phyloP scores from a whole-genome alignment of 1,139 yeast genomes.

The Yamadazyma conglobata region DNA sequence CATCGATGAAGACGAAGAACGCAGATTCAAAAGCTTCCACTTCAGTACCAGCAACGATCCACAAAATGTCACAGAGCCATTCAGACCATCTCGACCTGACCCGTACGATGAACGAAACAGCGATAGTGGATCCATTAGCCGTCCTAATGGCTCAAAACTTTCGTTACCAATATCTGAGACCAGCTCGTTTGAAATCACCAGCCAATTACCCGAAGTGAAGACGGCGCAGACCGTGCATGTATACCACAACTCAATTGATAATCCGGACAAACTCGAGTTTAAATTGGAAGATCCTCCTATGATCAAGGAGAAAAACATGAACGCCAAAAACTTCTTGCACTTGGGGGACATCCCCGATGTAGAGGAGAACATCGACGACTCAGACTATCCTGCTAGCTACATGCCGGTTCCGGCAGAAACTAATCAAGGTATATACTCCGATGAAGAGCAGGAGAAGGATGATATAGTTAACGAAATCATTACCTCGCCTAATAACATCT shows the following conservation, averaged over 20 bases:
- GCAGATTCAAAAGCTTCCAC: constrained; percentile 10
- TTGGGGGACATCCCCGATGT: constrained; percentile 9
- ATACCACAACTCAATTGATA: constrained; percentile 11
- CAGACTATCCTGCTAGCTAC: neutral
- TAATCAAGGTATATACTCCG: neutral
- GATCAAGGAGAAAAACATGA: constrained; percentile 8
- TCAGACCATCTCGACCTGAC: neutral
- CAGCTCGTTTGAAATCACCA: constrained; percentile 15
- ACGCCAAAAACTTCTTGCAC: constrained; percentile 1
- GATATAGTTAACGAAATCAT: constrained; percentile 9
- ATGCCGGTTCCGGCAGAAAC: constrained; percentile 1
- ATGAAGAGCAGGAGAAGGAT: constrained; percentile 5
- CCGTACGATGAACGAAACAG: constrained; percentile 1
- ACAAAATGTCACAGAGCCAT: too few species aligned
- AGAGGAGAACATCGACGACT: constrained; percentile 11
- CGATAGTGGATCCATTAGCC: too few species aligned
- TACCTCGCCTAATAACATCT: constrained; percentile 8
- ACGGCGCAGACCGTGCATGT: constrained; percentile 17
- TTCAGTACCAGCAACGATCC: constrained; percentile 6
- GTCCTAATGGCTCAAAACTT: constrained; percentile 13
- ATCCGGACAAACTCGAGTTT: constrained; percentile 9
- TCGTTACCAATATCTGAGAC: constrained; percentile 15
- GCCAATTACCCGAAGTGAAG: constrained; percentile 16
- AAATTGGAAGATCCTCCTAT: constrained; percentile 20
- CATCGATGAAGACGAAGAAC: constrained; percentile 7